Base-by-base conservation (phyloP, 805 yeast genomes). In the Kluyveromyces nonfermentans region DNA sequence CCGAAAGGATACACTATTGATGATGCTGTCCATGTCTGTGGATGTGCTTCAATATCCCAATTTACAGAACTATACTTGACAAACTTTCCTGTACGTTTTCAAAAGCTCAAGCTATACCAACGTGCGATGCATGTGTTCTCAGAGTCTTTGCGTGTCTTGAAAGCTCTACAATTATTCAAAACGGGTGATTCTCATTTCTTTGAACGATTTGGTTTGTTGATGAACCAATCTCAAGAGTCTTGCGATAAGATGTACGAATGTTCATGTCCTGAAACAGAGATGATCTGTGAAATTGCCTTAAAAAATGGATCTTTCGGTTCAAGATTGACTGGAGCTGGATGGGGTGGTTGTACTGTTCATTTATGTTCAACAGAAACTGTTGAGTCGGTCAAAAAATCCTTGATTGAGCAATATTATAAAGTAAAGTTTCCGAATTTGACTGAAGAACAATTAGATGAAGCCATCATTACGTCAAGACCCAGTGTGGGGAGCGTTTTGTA, bases 261-360 rank as follows among this genome's bases (percentile, higher is more conserved):
- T 43, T 77, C 85, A 3, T 73, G 75, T 49, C 69, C 68, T 1
- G 80, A 73, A 47, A 70, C 79, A 44, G 75, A 80, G 44, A 59
- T 62, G 10, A 58, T 82, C 33, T 76, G 82, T 53, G 43, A 55
- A 7, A 71, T 82, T 41, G 86, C 85, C 3, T 56, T 65, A 34
- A 56, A 50, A 1, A 69, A 73, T 47, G 88, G 87, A 3, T 68
- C 85, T 1, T 68, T 62, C 46, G 88, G 88, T 15, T 76, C 85
- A 1, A 69, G 89, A 43, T 71, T 79, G n/a, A 81, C 88, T 8
- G 89, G 88, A 21, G 88, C 89, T 16, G 89, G 89, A 4, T 82
- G 79, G 72, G 88, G 88, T 30, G 88, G 88, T 5, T 76, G 80
- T 25, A 70, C 82, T 0, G 82, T 82, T n/a, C 85, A 80, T 55